These are phyloP conservation scores for Hypoxylon sp. DNA, from an alignment of 2,329 filamentous ascomycete species.

Conservation along the genomic window DNA sequence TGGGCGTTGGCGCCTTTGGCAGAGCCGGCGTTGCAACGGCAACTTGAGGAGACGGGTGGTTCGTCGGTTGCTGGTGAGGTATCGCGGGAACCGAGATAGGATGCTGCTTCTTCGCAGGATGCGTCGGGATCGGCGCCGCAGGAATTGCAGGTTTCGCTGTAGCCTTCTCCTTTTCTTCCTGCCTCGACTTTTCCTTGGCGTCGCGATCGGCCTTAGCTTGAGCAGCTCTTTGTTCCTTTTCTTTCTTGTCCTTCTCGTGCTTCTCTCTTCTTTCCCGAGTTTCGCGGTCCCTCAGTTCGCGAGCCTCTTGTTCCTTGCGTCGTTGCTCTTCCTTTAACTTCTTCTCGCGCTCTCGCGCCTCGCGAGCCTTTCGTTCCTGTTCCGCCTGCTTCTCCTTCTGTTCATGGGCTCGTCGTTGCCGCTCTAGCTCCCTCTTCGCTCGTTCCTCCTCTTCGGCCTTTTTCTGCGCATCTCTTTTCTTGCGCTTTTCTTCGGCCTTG, in stretches of 20 bases:
- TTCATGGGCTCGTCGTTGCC: slow-evolving; percentile 78
- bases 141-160: slow-evolving; percentile 52
- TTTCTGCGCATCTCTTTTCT: slow-evolving; percentile 88
- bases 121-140: slow-evolving; percentile 51
- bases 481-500: slow-evolving; percentile 88
- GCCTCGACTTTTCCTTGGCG: slow-evolving; percentile 56
- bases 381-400: slow-evolving; percentile 88
- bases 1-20: slow-evolving; percentile 83
- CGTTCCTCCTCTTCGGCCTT: slow-evolving; percentile 91
- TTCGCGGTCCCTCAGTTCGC: slow-evolving; percentile 74
- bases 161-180: slow-evolving; percentile 56
- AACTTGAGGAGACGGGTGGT: slow-evolving; percentile 79
- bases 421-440: slow-evolving; percentile 83
- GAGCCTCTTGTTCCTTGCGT: slow-evolving; percentile 78
- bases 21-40: slow-evolving; percentile 80
- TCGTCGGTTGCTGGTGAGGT: slow-evolving; percentile 67
- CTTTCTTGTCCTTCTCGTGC: slow-evolving; percentile 65
- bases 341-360: slow-evolving; percentile 82
- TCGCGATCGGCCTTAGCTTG: slow-evolving; percentile 57
- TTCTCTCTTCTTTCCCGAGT: slow-evolving; percentile 64
- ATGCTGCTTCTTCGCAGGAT: slow-evolving; percentile 54
- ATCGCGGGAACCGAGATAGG: slow-evolving; percentile 57
- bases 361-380: slow-evolving; percentile 81
- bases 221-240: slow-evolving; percentile 59
- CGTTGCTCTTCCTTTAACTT: slow-evolving; percentile 84